These are phyloP conservation scores for Vitellaria paradoxa DNA, from an alignment of 179 eudicot species.

Conservation along the genomic window DNA sequence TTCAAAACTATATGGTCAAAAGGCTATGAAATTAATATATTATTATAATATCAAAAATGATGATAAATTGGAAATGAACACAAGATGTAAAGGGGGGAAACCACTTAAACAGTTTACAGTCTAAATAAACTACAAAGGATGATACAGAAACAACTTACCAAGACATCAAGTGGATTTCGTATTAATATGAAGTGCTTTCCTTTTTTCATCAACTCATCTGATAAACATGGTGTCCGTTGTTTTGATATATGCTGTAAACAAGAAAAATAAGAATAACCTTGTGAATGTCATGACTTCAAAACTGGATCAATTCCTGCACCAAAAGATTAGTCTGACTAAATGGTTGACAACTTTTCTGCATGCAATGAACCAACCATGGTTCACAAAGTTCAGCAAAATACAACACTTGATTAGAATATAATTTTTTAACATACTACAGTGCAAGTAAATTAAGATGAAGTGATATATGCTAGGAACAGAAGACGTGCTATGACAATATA, in stretches of 20 bases:
- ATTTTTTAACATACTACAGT: neutral
- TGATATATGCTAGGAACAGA: neutral
- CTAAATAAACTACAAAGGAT: neutral
- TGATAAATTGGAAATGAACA: neutral
- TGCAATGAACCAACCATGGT: neutral
- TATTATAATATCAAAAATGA: neutral
- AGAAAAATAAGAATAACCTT: neutral
- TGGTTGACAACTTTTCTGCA: neutral
- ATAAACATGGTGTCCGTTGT: slow-evolving; percentile 63
- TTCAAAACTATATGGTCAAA: neutral
- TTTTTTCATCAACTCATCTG: slow-evolving; percentile 65
- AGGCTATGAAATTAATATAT: neutral
- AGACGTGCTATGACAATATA: too few relatives aligned
- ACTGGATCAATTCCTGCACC: slow-evolving; percentile 3
- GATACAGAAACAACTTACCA: slow-evolving; percentile 44
- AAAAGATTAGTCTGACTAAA: slow-evolving; percentile 1
- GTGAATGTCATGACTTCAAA: neutral
- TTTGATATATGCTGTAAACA: slow-evolving; percentile 81
- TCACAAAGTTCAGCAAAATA: slow-evolving; percentile 4
- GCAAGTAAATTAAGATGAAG: neutral
- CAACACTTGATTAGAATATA: neutral
- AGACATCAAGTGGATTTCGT: slow-evolving; percentile 79
- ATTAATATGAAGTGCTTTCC: slow-evolving; percentile 92
- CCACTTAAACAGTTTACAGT: neutral
- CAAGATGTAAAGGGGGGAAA: neutral